Evolutionary conservation across 2,329 filamentous ascomycete genomes (phyloP), one percentile per base, ranked within the genome.

Genomic region (Samsoniella hepiali): DNA sequence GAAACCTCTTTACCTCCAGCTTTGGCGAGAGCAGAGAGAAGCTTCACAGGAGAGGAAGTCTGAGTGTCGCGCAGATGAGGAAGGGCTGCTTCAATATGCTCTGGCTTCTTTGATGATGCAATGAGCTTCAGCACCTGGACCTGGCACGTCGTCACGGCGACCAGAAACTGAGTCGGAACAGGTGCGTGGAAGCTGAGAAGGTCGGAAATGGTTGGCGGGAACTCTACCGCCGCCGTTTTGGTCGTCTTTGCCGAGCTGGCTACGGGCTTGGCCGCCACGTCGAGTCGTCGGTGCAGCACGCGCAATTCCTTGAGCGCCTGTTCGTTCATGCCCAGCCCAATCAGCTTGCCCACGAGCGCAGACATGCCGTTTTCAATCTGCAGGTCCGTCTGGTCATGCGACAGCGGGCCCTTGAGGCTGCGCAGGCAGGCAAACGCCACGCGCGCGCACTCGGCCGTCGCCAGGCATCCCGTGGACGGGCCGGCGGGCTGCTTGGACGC

Each of bases 301-400:
- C 84, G 79, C 64, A 93, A 72, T 69, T 93, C 90, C 69, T 87
- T 90, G 49, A 86, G 74, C 0, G 91, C 90, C 63, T 88, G 78
- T n/a, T 87, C 84, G 53, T 89, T 84, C 58, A 93, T 73, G 1
- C 85, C 84, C 55, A 91, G 78, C 0, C 79, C 77, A 15, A 92
- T 76, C 1, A 93, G 78, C 71, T 88, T 91, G 45, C 84, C 84
- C 45, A 89, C 75, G 60, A 93, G 81, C 0, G 88, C 86, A 17
- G 89, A 84, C 81, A 91, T 90, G 61, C 90, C 91, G 64, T 81
- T 87, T 71, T 93, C 91, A 4, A 93, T 74, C 70, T 93, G 89
- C 45, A 90, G 76, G 51, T 84, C 81, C 1, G 85, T 82, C n/a
- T 88, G 77, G 10, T 82, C 76, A 10, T 86, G 76, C 9, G 82